Percentiles rank a stretch among this genome's conserved stretches.
Evolutionary conservation across 73 alveolate genomes (phyloP).

Genomic region (Blepharisma stoltei): DNA sequence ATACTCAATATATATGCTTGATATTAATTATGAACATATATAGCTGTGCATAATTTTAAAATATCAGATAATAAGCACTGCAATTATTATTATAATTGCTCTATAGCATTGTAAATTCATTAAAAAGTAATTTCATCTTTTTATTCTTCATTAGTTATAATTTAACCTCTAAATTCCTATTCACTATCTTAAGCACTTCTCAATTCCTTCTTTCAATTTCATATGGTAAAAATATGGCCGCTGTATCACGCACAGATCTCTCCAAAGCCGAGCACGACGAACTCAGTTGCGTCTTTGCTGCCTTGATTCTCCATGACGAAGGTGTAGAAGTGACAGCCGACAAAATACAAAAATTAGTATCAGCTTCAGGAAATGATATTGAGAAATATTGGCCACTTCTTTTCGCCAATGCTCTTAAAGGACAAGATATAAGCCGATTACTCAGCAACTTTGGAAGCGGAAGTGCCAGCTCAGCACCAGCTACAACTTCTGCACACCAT

Average conservation of each 20-base stretch:
- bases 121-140: too few relatives aligned
- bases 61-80: too few relatives aligned
- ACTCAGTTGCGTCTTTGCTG: slow-evolving; percentile 85
- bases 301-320: slow-evolving; percentile 78
- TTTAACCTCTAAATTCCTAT: too few relatives aligned
- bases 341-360: slow-evolving; percentile 64
- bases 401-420: slow-evolving; percentile 82
- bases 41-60: too few relatives aligned
- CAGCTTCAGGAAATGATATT: slow-evolving; percentile 83
- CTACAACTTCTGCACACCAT: slow-evolving; percentile 32
- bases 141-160: too few relatives aligned
- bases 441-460: slow-evolving; percentile 66
- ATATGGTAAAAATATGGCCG: slow-evolving; percentile 43
- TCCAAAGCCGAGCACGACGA: slow-evolving; percentile 86
- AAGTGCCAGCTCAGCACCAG: slow-evolving; percentile 55
- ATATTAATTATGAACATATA: too few relatives aligned
- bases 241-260: slow-evolving; percentile 56
- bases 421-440: slow-evolving; percentile 62
- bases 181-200: too few relatives aligned
- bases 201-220: too few relatives aligned
- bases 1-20: too few relatives aligned
- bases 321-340: slow-evolving; percentile 74
- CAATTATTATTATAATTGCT: too few relatives aligned
- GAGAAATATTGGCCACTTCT: slow-evolving; percentile 88
- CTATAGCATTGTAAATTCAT: too few relatives aligned